A percentile compares a stretch with the other conserved stretches of the same genome.
Conservation (phyloP, 768 basidiomycete genomes). For the Phanerodontia chrysosporium region DNA sequence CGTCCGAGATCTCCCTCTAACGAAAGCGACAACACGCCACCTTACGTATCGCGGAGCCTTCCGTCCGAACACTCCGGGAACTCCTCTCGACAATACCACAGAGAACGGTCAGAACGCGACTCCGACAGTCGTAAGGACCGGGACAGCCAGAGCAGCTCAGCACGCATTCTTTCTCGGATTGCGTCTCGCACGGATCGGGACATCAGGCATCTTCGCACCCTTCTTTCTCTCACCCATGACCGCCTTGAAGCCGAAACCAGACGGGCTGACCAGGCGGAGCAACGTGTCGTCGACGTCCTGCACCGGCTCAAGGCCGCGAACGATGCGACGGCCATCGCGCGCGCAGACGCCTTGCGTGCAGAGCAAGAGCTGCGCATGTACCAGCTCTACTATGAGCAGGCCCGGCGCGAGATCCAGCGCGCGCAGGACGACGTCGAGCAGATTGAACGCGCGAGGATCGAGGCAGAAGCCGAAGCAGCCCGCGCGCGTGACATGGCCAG, state of each 20-base stretch:
- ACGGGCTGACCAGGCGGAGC: conserved; percentile 56
- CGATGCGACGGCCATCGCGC: conserved; percentile 49
- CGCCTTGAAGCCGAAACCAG: conserved; percentile 48
- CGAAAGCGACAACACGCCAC: conserved; percentile 16
- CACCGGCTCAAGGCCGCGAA: conserved; percentile 53
- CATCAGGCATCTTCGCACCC: conserved; percentile 16
- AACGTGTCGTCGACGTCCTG: conserved; percentile 42
- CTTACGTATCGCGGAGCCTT: conserved; percentile 16
- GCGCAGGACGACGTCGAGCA: conserved; percentile 62
- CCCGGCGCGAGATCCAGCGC: conserved; percentile 62
- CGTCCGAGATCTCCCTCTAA: conserved; percentile 13
- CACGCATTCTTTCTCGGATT: conserved; percentile 21
- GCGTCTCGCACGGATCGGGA: conserved; percentile 17
- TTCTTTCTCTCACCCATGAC: conserved; percentile 25
- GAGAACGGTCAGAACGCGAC: conserved; percentile 16
- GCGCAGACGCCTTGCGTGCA: conserved; percentile 50
- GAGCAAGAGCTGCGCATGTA: conserved; percentile 60
- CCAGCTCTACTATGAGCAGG: conserved; percentile 56
- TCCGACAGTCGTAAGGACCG: conserved; percentile 8
- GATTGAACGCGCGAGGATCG: conserved; percentile 52
- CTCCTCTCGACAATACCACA: conserved; percentile 12
- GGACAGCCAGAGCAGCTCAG: conserved; percentile 5
- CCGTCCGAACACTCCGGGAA: conserved; percentile 14
- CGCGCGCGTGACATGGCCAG: conserved; percentile 49
- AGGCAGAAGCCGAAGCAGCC: conserved; percentile 62